Conservation (phyloP, 2,329 filamentous ascomycete genomes). For the Pseudogymnoascus sp. region DNA sequence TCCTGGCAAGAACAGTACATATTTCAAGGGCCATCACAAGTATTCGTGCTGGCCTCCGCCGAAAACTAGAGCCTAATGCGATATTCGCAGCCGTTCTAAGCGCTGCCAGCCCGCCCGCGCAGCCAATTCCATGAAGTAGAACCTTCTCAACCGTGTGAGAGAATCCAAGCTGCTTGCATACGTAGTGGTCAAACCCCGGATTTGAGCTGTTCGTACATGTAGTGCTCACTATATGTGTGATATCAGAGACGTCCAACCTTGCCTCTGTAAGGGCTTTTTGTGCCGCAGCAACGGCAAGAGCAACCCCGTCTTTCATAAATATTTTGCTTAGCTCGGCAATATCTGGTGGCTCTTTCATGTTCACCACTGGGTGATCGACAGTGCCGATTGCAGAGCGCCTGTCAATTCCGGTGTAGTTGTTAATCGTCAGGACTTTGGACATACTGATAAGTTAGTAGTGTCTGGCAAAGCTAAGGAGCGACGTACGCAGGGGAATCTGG, state of each 20-base stretch:
- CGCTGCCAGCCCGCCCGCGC: constrained; percentile 54
- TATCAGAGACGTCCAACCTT: constrained; percentile 40
- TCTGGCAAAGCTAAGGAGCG: constrained; percentile 1
- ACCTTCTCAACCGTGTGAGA: constrained; percentile 54
- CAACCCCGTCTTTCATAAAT: constrained; percentile 50
- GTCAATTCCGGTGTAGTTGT: constrained; percentile 57
- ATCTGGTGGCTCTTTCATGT: constrained; percentile 44
- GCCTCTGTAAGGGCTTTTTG: constrained; percentile 49
- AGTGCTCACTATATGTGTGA: constrained; percentile 60
- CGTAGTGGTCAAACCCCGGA: constrained; percentile 59
- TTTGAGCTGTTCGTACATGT: constrained; percentile 64
- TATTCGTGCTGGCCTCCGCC: constrained; percentile 52
- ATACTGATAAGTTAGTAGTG: constrained; percentile 36
- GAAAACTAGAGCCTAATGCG: constrained; percentile 52
- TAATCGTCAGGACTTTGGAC: constrained; percentile 55
- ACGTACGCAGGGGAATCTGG: constrained; percentile 51
- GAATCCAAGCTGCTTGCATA: constrained; percentile 51
- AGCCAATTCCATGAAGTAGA: constrained; percentile 58
- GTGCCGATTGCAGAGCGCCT: constrained; percentile 53
- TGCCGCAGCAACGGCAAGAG: constrained; percentile 47
- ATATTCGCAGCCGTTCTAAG: constrained; percentile 59
- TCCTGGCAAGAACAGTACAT: constrained; percentile 52
- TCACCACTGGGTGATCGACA: constrained; percentile 53
- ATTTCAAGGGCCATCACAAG: constrained; percentile 58
- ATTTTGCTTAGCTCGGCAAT: constrained; percentile 47